Evolutionary conservation across 2,329 filamentous ascomycete genomes (phyloP).

Genomic region (Helotiales sp.): DNA sequence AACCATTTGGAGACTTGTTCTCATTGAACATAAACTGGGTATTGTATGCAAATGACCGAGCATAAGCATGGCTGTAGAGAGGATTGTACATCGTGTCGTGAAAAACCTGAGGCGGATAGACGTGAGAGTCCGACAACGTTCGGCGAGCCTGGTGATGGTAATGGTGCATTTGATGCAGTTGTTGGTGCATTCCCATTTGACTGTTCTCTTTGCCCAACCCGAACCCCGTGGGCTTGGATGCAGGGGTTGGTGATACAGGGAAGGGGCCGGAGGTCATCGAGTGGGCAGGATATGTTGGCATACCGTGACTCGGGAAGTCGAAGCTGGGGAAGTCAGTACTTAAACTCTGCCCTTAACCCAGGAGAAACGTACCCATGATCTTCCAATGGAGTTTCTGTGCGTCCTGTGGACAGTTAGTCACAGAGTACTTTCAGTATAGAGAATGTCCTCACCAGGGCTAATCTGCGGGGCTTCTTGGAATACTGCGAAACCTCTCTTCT

Average conservation of each 20-base stretch:
- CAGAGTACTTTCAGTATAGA: neutral
- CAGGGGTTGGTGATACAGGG: constrained; percentile 28
- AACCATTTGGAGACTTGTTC: constrained; percentile 10
- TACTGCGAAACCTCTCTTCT: constrained; percentile 31
- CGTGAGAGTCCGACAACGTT: constrained; percentile 22
- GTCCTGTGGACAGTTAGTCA: constrained; percentile 13
- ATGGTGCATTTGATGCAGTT: neutral
- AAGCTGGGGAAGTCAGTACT: constrained; percentile 17
- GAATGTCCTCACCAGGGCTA: constrained; percentile 30
- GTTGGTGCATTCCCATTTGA: constrained; percentile 11
- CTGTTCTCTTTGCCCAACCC: constrained; percentile 31
- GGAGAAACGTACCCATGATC: constrained; percentile 30
- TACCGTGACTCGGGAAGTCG: constrained; percentile 28
- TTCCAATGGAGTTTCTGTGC: constrained; percentile 35
- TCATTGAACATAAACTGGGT: constrained; percentile 6
- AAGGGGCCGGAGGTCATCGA: constrained; percentile 11
- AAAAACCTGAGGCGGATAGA: constrained; percentile 30
- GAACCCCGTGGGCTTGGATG: constrained; percentile 22
- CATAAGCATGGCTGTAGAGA: constrained; percentile 28
- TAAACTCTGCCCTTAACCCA: neutral
- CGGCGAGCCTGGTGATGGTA: constrained; percentile 20
- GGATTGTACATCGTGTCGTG: constrained; percentile 31
- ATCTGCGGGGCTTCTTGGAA: constrained; percentile 32
- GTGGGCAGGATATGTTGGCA: constrained; percentile 20
- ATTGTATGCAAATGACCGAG: constrained; percentile 21